A percentile compares a stretch with the other conserved stretches of the same genome.
These are phyloP conservation scores for Immersiporthe knoxdaviesiana DNA, from an alignment of 2,329 filamentous ascomycete genomes.

Conservation along the genomic window DNA sequence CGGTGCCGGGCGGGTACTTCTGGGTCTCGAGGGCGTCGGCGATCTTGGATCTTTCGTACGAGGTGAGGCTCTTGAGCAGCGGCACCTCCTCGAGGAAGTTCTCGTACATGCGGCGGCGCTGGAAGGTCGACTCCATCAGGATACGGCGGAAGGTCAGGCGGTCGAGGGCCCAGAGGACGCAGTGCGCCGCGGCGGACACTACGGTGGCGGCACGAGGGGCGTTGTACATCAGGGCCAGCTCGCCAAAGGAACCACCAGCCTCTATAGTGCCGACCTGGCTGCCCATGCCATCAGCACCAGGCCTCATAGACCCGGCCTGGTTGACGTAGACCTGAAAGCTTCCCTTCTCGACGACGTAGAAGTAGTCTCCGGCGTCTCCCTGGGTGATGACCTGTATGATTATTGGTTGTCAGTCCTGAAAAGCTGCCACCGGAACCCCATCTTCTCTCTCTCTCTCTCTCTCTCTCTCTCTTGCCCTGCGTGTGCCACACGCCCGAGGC, in stretches of 20 bases:
- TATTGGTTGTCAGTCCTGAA: slow-evolving; percentile 14
- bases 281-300: slow-evolving; percentile 82
- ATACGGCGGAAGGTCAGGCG: slow-evolving; percentile 96
- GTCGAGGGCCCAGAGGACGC: slow-evolving; percentile 91
- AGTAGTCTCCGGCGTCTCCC: slow-evolving; percentile 94
- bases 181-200: slow-evolving; percentile 75
- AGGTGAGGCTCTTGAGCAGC: slow-evolving; percentile 78
- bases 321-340: slow-evolving; percentile 92
- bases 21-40: slow-evolving; percentile 92
- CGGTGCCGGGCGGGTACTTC: slow-evolving; percentile 78
- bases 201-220: slow-evolving; percentile 94
- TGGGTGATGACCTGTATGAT: slow-evolving; percentile 84
- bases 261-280: slow-evolving; percentile 80
- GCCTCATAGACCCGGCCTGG: slow-evolving; percentile 71
- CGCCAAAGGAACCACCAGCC: slow-evolving; percentile 91
- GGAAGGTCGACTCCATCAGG: slow-evolving; percentile 96
- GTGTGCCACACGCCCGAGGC: background rate
- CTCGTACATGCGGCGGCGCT: slow-evolving; percentile 95
- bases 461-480: background rate
- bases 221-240: slow-evolving; percentile 98
- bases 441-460: background rate
- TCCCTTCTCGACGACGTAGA: slow-evolving; percentile 94
- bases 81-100: slow-evolving; percentile 94
- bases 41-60: slow-evolving; percentile 96
- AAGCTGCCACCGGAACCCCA: background rate